Evolutionary conservation across 2,329 filamentous ascomycete genomes (phyloP).

Genomic region (Beauveria sp.): DNA sequence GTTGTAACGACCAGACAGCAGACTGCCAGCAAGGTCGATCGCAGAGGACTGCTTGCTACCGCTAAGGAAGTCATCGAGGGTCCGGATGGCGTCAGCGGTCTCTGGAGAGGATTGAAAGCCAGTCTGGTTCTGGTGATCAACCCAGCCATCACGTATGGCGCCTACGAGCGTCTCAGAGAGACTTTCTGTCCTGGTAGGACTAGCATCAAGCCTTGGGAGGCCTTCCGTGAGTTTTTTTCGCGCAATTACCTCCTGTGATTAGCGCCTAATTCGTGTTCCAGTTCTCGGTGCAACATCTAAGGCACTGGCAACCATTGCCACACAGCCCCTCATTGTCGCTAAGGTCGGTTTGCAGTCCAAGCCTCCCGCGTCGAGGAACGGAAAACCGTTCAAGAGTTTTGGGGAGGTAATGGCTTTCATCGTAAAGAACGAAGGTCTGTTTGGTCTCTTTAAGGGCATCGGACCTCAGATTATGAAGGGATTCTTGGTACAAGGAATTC

Average conservation of each 20-base stretch:
- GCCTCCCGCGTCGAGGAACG: slow-evolving; percentile 73
- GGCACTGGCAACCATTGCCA: slow-evolving; percentile 80
- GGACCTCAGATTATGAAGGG: slow-evolving; percentile 91
- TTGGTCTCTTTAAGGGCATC: slow-evolving; percentile 94
- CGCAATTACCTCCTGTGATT: background rate
- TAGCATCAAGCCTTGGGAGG: slow-evolving; percentile 73
- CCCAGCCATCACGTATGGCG: slow-evolving; percentile 94
- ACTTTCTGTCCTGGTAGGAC: slow-evolving; percentile 69
- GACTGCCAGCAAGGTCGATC: slow-evolving; percentile 76
- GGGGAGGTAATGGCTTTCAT: slow-evolving; percentile 94
- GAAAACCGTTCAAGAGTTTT: slow-evolving; percentile 90
- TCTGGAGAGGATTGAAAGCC: slow-evolving; percentile 94
- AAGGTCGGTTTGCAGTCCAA: slow-evolving; percentile 95
- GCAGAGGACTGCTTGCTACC: slow-evolving; percentile 80
- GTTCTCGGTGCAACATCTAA: slow-evolving; percentile 92
- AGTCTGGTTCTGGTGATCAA: slow-evolving; percentile 94
- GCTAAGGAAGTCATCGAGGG: slow-evolving; percentile 82
- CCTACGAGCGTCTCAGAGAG: slow-evolving; percentile 82
- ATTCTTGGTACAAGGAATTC: slow-evolving; percentile 82
- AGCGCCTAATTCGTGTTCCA: slow-evolving; percentile 25
- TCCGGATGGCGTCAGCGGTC: slow-evolving; percentile 78
- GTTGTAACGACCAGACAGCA: slow-evolving; percentile 95
- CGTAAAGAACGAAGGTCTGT: slow-evolving; percentile 72
- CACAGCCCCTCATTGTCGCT: slow-evolving; percentile 92
- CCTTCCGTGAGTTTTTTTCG: slow-evolving; percentile 64